These are phyloP conservation scores for Abortiporus biennis DNA, from an alignment of 1,284 basidiomycete genomes.

Conservation along the genomic window DNA sequence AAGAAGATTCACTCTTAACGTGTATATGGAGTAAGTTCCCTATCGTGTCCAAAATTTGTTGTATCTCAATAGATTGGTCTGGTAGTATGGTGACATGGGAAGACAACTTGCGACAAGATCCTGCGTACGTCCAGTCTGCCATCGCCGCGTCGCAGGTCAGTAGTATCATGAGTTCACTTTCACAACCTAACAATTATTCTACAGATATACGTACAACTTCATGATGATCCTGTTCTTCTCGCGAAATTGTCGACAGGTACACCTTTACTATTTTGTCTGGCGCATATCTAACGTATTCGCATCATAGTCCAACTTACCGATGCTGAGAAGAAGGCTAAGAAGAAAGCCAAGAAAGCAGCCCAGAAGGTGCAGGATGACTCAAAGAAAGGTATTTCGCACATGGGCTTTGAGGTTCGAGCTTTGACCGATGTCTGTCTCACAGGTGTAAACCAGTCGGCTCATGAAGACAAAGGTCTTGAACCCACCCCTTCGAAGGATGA, in stretches of 20 bases:
- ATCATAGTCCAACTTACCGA: slow-evolving; percentile 44
- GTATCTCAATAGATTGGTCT: no score
- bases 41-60: not conserved
- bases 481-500: slow-evolving; percentile 61
- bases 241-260: slow-evolving; percentile 33
- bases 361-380: slow-evolving; percentile 60
- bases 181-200: no score
- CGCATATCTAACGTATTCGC: slow-evolving; percentile 1
- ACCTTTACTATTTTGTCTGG: slow-evolving; percentile 16
- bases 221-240: slow-evolving; percentile 70
- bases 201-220: slow-evolving; percentile 70
- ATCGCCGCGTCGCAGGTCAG: slow-evolving; percentile 60
- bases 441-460: slow-evolving; percentile 24
- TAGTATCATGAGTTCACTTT: slow-evolving; percentile 6
- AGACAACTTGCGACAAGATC: slow-evolving; percentile 72
- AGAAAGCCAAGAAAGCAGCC: slow-evolving; percentile 86
- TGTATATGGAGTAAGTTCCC: slow-evolving; percentile 68
- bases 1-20: slow-evolving; percentile 83
- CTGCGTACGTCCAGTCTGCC: slow-evolving; percentile 73
- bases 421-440: not conserved
- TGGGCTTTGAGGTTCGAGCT: not conserved
- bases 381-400: slow-evolving; percentile 62
- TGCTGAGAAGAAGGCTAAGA: slow-evolving; percentile 82
- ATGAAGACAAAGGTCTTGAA: slow-evolving; percentile 76
- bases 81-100: slow-evolving; percentile 83